phyloP scores from a whole-genome alignment of 306 rosid species.

The Senna siamea region DNA sequence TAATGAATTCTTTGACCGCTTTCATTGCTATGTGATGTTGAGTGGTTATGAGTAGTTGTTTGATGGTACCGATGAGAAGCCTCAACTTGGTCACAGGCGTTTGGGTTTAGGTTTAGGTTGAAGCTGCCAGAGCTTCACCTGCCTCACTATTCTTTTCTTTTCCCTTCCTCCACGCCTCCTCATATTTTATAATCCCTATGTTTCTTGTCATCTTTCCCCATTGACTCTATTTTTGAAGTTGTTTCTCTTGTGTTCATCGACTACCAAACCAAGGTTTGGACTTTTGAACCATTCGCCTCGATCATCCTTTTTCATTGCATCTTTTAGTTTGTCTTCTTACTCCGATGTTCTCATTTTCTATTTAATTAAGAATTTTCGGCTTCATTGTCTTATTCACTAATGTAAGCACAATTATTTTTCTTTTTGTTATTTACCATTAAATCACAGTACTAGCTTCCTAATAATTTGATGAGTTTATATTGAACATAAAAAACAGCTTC shows the following conservation, averaged over 20 bases:
- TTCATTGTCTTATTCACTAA: neutral
- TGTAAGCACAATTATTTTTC: too few species aligned
- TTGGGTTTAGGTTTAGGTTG: neutral
- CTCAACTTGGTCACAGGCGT: neutral
- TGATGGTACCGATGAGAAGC: neutral
- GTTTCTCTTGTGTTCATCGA: neutral
- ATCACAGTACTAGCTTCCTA: too few species aligned
- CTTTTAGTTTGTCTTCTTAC: neutral
- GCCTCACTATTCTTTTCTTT: neutral
- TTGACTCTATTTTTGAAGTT: neutral
- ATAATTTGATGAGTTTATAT: too few species aligned
- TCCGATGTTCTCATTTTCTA: neutral
- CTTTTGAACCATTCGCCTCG: neutral
- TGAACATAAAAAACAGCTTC: too few species aligned
- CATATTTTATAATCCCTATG: neutral
- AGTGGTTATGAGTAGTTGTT: slow-evolving; percentile 37
- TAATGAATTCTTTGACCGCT: slow-evolving; percentile 38
- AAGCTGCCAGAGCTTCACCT: neutral
- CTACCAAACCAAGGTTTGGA: slow-evolving; percentile 2
- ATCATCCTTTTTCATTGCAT: too few species aligned
- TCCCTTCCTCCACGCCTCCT: neutral
- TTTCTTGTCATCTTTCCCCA: neutral
- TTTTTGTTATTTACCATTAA: too few species aligned
- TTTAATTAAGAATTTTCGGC: too few species aligned
- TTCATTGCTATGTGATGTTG: slow-evolving; percentile 27